Evolutionary conservation across 2,329 filamentous ascomycete genomes (phyloP).

Genomic region (Cladosporium austrohemisphaericum): DNA sequence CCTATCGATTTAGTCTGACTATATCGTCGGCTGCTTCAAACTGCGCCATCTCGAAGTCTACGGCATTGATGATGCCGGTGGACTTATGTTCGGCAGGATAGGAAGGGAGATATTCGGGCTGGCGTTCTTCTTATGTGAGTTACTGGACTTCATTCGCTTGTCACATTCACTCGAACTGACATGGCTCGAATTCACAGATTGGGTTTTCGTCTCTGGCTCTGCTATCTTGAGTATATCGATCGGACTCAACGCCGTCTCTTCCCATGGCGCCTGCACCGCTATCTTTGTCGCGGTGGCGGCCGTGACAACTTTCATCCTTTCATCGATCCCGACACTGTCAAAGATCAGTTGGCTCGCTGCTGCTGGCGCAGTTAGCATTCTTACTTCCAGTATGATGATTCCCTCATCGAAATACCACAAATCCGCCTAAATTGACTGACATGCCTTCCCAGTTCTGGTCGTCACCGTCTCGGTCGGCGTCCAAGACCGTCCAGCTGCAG

Average conservation of each 20-base stretch:
- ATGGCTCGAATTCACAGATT: constrained; percentile 49
- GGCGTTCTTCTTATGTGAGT: constrained; percentile 40
- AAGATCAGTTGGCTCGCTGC: constrained; percentile 58
- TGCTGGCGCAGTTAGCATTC: constrained; percentile 57
- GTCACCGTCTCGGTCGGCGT: constrained; percentile 53
- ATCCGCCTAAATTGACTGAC: background rate
- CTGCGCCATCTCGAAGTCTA: constrained; percentile 52
- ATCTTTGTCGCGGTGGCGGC: constrained; percentile 38
- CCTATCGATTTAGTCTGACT: constrained; percentile 31
- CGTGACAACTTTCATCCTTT: background rate
- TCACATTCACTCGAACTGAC: background rate
- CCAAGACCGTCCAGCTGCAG: constrained; percentile 57
- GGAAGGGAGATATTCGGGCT: constrained; percentile 48
- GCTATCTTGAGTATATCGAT: constrained; percentile 59
- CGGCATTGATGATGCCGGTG: constrained; percentile 54
- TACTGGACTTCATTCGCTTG: constrained; percentile 11
- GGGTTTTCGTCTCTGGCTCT: constrained; percentile 53
- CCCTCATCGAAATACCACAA: background rate
- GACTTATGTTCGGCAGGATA: constrained; percentile 49
- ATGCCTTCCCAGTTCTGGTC: constrained; percentile 36
- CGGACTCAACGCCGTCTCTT: constrained; percentile 57
- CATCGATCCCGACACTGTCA: constrained; percentile 10
- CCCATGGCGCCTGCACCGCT: constrained; percentile 57
- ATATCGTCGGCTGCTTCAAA: constrained; percentile 50
- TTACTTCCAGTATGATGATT: constrained; percentile 29